Base-by-base conservation (phyloP, 1,284 basidiomycete species). In the Rhizoctonia solani region DNA sequence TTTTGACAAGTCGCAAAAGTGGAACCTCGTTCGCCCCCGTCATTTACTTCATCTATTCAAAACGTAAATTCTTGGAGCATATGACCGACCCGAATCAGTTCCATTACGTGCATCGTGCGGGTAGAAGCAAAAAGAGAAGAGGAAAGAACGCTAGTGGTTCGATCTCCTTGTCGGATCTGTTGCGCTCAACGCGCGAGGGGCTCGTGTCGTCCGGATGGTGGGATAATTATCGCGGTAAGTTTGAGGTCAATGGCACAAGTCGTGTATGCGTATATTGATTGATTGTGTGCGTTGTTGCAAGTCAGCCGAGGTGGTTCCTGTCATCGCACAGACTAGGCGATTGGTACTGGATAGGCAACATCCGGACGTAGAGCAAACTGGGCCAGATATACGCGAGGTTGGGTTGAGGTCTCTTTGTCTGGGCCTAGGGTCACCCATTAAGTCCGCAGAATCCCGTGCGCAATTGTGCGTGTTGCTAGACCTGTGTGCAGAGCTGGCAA, bases 381-480 rank as follows among this genome's bases (percentile, higher is more conserved):
- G 39, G 37, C 44, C 27, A 34, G 56, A 41, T n/a, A 13, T 13
- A 13, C n/a, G n/a, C n/a, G 25, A 14, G 14, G 41, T 42, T 29
- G 42, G 25, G 55, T 42, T 58, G 39, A 42, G 21, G 32, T 61
- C 44, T 46, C 75, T 90, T 54, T 90, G 89, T 75, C 81, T 90
- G 16, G 88, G 88, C 21, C 78, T 90, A 39, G 88, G 88, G 67
- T 88, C 86, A 75, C 88, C 88, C 11, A 77, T 80, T 6, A 74
- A 77, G 53, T 89, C 87, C 59, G 77, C 78, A 58, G 83, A 84
- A 69, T 81, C 88, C 46, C 82, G 86, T 66, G 82, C 82, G 29
- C 88, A 90, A 71, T 83, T 90, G 32, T 86, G 81, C 27, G 83
- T 89, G 73, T 80, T 90, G 70, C 78, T 84, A 52, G 79, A 81